These are phyloP conservation scores for Pseudovirgaria hyperparasitica DNA, from an alignment of 2,329 filamentous ascomycete species.

Conservation along the genomic window DNA sequence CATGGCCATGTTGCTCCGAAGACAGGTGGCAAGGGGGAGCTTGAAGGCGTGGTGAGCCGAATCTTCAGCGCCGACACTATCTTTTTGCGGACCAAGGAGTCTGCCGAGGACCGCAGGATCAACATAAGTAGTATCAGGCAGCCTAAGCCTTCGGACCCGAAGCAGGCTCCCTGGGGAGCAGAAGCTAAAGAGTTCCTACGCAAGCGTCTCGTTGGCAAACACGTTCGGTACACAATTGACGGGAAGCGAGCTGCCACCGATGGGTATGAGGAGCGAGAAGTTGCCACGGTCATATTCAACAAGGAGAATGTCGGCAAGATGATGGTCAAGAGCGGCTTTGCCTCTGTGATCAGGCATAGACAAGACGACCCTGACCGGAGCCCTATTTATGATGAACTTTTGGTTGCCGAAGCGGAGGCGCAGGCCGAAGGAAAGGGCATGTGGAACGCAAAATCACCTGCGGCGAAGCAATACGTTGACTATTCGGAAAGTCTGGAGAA, in stretches of 20 bases:
- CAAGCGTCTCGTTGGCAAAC: slow-evolving; percentile 90
- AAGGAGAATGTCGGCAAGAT: slow-evolving; percentile 76
- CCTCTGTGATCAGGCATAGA: slow-evolving; percentile 85
- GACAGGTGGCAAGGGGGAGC: slow-evolving; percentile 44
- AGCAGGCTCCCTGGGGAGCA: slow-evolving; percentile 76
- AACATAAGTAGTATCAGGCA: slow-evolving; percentile 88
- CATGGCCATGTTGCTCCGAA: slow-evolving; percentile 63
- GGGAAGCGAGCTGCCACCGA: slow-evolving; percentile 82
- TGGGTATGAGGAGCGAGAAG: slow-evolving; percentile 87
- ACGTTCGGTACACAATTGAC: slow-evolving; percentile 78
- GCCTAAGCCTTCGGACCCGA: slow-evolving; percentile 76
- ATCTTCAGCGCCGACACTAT: slow-evolving; percentile 83
- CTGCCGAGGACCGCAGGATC: slow-evolving; percentile 77
- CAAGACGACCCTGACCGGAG: slow-evolving; percentile 91
- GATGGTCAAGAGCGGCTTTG: slow-evolving; percentile 86
- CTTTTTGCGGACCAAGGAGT: slow-evolving; percentile 71
- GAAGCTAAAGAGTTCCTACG: slow-evolving; percentile 94
- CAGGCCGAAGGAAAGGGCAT: slow-evolving; percentile 87
- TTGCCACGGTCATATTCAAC: slow-evolving; percentile 73
- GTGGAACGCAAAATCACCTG: slow-evolving; percentile 82
- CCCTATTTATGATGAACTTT: slow-evolving; percentile 81
- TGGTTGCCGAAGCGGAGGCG: slow-evolving; percentile 66
- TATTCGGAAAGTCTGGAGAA: slow-evolving; percentile 89
- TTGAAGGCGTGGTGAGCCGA: slow-evolving; percentile 74
- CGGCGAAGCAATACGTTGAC: slow-evolving; percentile 71